Conservation (phyloP, 2,329 filamentous ascomycete species). For the Cercospora sojina region DNA sequence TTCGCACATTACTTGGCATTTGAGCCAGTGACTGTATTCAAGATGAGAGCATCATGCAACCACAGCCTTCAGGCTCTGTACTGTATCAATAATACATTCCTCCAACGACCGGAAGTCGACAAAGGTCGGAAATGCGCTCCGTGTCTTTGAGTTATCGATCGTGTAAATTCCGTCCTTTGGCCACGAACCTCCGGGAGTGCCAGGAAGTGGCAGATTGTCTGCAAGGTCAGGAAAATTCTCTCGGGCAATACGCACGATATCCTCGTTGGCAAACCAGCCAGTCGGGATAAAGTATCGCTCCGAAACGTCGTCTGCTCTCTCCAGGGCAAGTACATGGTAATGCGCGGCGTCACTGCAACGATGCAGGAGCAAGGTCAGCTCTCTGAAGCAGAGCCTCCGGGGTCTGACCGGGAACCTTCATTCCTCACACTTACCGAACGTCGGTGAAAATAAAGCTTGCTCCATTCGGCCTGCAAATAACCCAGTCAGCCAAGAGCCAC, state of each 20-base stretch:
- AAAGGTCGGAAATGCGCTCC: neutral
- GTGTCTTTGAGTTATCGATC: neutral
- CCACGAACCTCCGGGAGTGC: neutral
- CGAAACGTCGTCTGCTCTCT: neutral
- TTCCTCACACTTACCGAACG: neutral
- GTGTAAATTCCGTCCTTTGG: slow-evolving; percentile 6
- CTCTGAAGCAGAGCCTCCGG: neutral
- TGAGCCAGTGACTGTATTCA: neutral
- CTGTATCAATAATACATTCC: slow-evolving; percentile 1
- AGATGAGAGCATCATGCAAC: neutral
- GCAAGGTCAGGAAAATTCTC: neutral
- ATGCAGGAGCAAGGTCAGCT: neutral
- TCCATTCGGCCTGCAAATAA: neutral
- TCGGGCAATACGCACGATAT: neutral
- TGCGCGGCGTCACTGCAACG: neutral
- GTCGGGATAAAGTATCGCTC: slow-evolving; percentile 9
- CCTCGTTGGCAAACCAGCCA: slow-evolving; percentile 8
- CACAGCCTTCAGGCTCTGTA: slow-evolving; percentile 2
- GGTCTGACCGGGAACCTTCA: neutral
- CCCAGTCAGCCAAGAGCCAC: neutral
- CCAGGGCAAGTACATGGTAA: slow-evolving; percentile 4
- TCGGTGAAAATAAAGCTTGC: slow-evolving; percentile 6
- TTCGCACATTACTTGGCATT: neutral
- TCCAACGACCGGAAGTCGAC: neutral
- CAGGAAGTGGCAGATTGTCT: neutral